These are phyloP conservation scores for Calocybe gangraenosa DNA, from an alignment of 768 basidiomycete species.

Conservation along the genomic window DNA sequence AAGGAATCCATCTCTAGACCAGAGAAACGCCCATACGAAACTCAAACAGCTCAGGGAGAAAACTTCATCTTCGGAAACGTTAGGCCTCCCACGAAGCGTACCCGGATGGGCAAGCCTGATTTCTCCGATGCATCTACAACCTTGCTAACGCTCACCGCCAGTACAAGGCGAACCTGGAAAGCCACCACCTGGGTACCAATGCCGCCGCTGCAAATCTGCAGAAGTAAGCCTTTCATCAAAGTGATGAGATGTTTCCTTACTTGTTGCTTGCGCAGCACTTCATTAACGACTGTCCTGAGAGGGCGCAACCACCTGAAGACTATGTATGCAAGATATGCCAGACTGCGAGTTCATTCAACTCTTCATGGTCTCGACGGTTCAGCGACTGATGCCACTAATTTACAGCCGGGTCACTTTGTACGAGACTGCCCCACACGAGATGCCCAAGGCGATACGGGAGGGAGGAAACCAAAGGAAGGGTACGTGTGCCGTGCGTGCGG, in stretches of 20 bases:
- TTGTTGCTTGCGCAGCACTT: conserved; percentile 50
- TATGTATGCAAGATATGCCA: conserved; percentile 88
- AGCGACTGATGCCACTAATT: neutral
- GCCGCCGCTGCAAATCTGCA: conserved; percentile 69
- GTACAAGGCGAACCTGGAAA: conserved; percentile 44
- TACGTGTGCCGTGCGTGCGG: conserved; percentile 93
- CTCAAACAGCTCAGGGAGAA: conserved; percentile 35
- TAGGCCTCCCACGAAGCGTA: conserved; percentile 53
- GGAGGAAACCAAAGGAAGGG: conserved; percentile 75
- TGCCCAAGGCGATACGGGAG: conserved; percentile 77
- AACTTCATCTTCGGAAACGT: conserved; percentile 72
- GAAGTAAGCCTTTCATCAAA: conserved; percentile 45
- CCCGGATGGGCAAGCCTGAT: conserved; percentile 38
- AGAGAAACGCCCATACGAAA: conserved; percentile 53
- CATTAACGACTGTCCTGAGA: conserved; percentile 71
- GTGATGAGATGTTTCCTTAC: conserved; percentile 1
- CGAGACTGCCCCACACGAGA: conserved; percentile 85
- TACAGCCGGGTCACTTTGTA: conserved; percentile 76
- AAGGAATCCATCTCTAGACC: conserved; percentile 31
- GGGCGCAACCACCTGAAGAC: conserved; percentile 71
- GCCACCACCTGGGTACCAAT: conserved; percentile 71
- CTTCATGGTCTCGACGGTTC: conserved; percentile 2
- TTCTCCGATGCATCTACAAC: neutral
- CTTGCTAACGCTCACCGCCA: conserved; percentile 6
- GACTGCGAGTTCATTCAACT: conserved; percentile 37